Percentiles rank a stretch among this genome's conserved stretches.
These are phyloP conservation scores for Gossypium anomalum DNA, from an alignment of 345 rosid species.

Conservation along the genomic window DNA sequence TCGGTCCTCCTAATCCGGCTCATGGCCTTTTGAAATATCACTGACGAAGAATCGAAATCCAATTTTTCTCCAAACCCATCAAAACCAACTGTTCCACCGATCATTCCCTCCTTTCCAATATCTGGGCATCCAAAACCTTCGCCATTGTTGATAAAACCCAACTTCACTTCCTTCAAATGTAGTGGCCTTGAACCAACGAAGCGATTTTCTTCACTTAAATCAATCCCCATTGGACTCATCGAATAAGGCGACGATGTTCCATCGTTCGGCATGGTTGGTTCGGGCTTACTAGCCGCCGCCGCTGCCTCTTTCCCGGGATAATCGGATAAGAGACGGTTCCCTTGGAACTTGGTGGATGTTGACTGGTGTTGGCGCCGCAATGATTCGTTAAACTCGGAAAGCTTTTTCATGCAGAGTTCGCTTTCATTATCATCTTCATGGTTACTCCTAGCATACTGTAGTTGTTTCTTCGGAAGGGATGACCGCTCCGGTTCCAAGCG, in stretches of 20 bases:
- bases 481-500: neutral
- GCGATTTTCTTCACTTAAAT: neutral
- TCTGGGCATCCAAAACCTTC: neutral
- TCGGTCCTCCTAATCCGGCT: neutral
- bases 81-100: neutral
- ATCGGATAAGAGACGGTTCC: constrained; percentile 29
- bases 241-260: neutral
- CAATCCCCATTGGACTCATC: neutral
- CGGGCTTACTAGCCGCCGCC: neutral
- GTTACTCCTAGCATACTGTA: neutral
- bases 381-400: constrained; percentile 22
- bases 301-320: neutral
- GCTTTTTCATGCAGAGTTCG: constrained; percentile 8
- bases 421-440: constrained; percentile 10
- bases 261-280: neutral
- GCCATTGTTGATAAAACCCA: neutral
- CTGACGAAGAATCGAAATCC: neutral
- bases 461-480: neutral
- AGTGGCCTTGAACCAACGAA: neutral
- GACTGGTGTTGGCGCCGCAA: constrained; percentile 14
- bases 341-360: constrained; percentile 29
- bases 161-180: neutral
- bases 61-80: neutral
- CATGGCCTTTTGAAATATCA: constrained; percentile 1
- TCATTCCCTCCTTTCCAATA: neutral